phyloP scores from a whole-genome alignment of 2,329 filamentous ascomycete species.

The Alternaria infectoria region DNA sequence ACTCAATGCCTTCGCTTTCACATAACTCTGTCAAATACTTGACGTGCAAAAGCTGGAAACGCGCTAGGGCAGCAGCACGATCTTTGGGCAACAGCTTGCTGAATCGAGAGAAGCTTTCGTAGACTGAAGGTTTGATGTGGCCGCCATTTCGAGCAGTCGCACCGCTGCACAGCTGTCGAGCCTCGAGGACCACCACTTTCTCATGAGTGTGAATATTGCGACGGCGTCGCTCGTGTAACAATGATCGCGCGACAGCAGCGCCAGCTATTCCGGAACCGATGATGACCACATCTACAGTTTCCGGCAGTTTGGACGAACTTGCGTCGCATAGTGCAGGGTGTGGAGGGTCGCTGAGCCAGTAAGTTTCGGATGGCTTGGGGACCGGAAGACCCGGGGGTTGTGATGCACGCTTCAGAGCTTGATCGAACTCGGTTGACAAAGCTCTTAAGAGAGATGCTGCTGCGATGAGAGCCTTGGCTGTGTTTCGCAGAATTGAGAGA shows the following conservation, averaged over 20 bases:
- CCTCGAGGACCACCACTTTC: constrained; percentile 51
- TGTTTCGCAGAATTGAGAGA: background rate
- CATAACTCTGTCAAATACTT: constrained; percentile 7
- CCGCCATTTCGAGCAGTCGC: constrained; percentile 44
- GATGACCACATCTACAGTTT: constrained; percentile 57
- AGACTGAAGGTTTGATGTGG: constrained; percentile 15
- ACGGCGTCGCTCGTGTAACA: constrained; percentile 29
- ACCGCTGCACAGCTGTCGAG: constrained; percentile 32
- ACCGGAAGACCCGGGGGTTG: constrained; percentile 11
- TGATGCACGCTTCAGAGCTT: constrained; percentile 12
- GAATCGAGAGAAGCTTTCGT: constrained; percentile 14
- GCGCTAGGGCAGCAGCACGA: constrained; percentile 11
- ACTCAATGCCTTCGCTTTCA: constrained; percentile 7
- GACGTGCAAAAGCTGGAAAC: constrained; percentile 12
- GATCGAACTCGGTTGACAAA: constrained; percentile 10
- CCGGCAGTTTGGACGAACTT: constrained; percentile 25
- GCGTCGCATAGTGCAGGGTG: constrained; percentile 7
- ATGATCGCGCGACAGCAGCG: constrained; percentile 48
- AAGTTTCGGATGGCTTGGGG: constrained; percentile 4
- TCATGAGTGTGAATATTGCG: background rate
- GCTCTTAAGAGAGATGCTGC: background rate
- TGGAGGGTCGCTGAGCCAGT: constrained; percentile 16
- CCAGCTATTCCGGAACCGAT: constrained; percentile 64
- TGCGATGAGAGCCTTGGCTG: background rate
- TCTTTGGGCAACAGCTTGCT: constrained; percentile 13